Evolutionary conservation across 306 rosid genomes (phyloP).

Genomic region (Inga leiocalycina): DNA sequence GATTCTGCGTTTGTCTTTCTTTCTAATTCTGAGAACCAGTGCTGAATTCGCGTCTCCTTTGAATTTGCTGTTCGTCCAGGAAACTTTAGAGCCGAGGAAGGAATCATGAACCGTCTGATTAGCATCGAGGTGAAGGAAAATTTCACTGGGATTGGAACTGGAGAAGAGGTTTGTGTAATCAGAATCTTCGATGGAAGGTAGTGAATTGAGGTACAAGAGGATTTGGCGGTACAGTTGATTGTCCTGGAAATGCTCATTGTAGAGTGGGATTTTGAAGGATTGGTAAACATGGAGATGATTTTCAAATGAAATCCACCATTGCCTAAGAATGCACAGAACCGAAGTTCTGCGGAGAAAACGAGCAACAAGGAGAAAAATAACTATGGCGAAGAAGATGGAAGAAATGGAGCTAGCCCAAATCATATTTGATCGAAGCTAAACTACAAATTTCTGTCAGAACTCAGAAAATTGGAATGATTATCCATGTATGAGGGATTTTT

Average conservation of each 20-base stretch:
- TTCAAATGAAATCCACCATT: constrained; percentile 58
- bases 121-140: constrained; percentile 63
- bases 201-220: constrained; percentile 67
- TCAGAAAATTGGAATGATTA: neutral
- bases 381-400: constrained; percentile 38
- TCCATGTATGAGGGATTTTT: neutral
- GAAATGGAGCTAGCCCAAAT: constrained; percentile 31
- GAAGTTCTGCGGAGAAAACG: constrained; percentile 69
- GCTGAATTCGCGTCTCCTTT: constrained; percentile 29
- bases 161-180: constrained; percentile 79
- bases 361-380: constrained; percentile 31
- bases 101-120: constrained; percentile 59
- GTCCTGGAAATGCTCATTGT: constrained; percentile 57
- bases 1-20: constrained; percentile 71
- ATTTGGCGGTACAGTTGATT: constrained; percentile 77
- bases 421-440: constrained; percentile 17
- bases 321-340: constrained; percentile 51
- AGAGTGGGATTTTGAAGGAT: constrained; percentile 69
- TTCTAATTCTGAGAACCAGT: constrained; percentile 58
- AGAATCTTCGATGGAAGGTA: constrained; percentile 80
- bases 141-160: constrained; percentile 70
- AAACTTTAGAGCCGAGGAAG: constrained; percentile 72
- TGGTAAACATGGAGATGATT: constrained; percentile 63
- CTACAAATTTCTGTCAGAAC: neutral
- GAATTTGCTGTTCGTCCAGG: constrained; percentile 55